Base-by-base conservation (phyloP, 2,329 filamentous ascomycete species). In the Xylariaceae sp. region DNA sequence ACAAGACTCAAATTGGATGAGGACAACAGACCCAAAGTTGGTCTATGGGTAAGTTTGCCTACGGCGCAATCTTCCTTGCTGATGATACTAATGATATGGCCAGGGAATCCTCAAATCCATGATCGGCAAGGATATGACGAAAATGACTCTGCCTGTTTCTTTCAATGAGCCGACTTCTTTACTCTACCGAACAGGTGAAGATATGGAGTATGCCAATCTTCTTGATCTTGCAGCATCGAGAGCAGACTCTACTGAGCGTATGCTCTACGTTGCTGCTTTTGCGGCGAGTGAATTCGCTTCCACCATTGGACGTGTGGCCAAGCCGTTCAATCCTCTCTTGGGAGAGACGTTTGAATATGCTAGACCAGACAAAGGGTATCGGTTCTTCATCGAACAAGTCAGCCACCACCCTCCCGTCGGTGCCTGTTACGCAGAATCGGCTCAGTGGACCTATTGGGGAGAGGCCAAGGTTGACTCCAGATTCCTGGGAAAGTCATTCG, bases 111-210 rank as follows among this genome's bases (percentile, higher is more conserved):
- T 99, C 64, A 99, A 97, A 78, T 97, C 93, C 18, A 97, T 99
- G 94, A 96, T 99, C 75, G 94, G 94, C 64, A 97, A 99, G 74
- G 94, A 99, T 72, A 97, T 99, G 94, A 97, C 94, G 44, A 97
- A 95, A 79, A 99, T 99, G 93, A 97, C 94, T 0, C 78, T 99
- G 17, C 94, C 94, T 0, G 94, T 99, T 1, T 96, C 94, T 0
- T 97, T 99, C 79, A 99, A 99, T 75, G 94, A 99, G 74, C 94
- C 94, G 0, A 99, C 94, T 0, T 97, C 94, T 4, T 79, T 99
- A 10, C 82, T 99, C 7, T 94, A 97, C 74, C 90, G 94, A 72
- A 93, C 95, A 49, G 91, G 90, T 4, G 94, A 99, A 76, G 94
- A 99, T 71, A 93, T 99, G 90, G 94, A 99, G 75, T 99, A 99